These are phyloP conservation scores for Cephalotrichum gorgonifer DNA, from an alignment of 2,329 filamentous ascomycete species.

Conservation along the genomic window DNA sequence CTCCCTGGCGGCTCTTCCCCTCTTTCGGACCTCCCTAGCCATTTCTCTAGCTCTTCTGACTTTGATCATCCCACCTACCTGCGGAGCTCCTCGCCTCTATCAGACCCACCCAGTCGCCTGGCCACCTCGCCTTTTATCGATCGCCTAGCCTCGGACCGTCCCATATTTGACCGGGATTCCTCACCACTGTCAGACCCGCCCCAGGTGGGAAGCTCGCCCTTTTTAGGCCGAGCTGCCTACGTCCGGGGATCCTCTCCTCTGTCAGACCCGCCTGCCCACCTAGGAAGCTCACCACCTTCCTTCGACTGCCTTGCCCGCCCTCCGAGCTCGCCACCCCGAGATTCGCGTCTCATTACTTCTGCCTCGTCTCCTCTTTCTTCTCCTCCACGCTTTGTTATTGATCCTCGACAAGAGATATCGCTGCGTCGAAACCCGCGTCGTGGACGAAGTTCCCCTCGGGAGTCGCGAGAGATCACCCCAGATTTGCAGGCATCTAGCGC, in stretches of 20 bases:
- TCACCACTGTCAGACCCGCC: not conserved
- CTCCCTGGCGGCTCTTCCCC: not conserved
- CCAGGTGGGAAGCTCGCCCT: not conserved
- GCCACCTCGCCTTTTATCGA: not conserved
- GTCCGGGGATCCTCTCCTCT: not conserved
- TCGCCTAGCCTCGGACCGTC: not conserved
- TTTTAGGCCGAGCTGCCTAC: not conserved
- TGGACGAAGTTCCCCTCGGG: slow-evolving; percentile 24
- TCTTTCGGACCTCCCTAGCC: not conserved
- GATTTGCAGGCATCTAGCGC: not conserved
- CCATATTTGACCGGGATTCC: not conserved
- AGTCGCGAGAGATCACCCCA: not conserved
- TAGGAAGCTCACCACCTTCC: not conserved
- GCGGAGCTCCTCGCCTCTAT: not conserved
- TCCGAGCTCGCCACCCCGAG: not conserved
- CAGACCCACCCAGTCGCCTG: not conserved
- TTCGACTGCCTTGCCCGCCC: not conserved
- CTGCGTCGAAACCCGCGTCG: slow-evolving; percentile 23
- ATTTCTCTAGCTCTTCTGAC: not conserved
- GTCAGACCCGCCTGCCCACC: not conserved
- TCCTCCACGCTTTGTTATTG: slow-evolving; percentile 40
- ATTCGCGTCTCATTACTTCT: not conserved
- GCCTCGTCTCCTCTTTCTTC: slow-evolving; percentile 49
- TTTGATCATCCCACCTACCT: not conserved
- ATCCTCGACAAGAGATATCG: slow-evolving; percentile 32